phyloP scores from a whole-genome alignment of 805 yeast genomes.

The Ogataea ramenticola region DNA sequence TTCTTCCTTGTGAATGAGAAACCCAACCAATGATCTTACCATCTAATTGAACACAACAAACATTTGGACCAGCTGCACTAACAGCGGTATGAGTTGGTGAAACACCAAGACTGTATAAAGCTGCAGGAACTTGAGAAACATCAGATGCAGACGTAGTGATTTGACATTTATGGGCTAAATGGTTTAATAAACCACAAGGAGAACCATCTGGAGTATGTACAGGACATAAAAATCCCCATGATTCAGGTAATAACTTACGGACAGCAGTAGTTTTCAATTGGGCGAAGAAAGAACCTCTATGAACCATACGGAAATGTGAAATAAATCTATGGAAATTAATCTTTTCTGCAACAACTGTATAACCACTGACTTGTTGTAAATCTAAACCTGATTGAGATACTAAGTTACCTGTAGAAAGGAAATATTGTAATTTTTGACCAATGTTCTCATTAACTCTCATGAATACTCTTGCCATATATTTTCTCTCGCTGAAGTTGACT shows the following conservation, averaged over 20 bases:
- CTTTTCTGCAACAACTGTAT: conserved; percentile 97
- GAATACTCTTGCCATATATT: conserved; percentile 76
- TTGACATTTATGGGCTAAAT: conserved; percentile 90
- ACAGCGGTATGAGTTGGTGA: conserved; percentile 71
- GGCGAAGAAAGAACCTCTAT: conserved; percentile 98
- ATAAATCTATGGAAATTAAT: conserved; percentile 95
- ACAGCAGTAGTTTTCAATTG: conserved; percentile 96
- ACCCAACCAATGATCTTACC: conserved; percentile 94
- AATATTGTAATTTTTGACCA: conserved; percentile 90
- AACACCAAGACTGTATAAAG: conserved; percentile 69
- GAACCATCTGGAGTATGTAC: conserved; percentile 99
- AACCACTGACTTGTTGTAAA: conserved; percentile 96
- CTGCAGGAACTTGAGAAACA: conserved; percentile 61
- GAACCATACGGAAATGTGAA: conserved; percentile 99
- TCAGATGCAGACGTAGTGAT: conserved; percentile 75
- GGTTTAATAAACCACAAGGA: conserved; percentile 96
- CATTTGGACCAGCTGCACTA: conserved; percentile 66
- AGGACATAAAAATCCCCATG: conserved; percentile 99
- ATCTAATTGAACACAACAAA: conserved; percentile 89
- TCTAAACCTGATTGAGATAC: conserved; percentile 96
- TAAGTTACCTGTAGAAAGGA: conserved; percentile 93
- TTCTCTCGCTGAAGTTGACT: conserved; percentile 76
- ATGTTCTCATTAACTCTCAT: conserved; percentile 82
- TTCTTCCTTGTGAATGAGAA: conserved; percentile 77
- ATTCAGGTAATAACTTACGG: conserved; percentile 91